Conservation (phyloP, 2,329 filamentous ascomycete genomes). For the Verticillium klebahnii region DNA sequence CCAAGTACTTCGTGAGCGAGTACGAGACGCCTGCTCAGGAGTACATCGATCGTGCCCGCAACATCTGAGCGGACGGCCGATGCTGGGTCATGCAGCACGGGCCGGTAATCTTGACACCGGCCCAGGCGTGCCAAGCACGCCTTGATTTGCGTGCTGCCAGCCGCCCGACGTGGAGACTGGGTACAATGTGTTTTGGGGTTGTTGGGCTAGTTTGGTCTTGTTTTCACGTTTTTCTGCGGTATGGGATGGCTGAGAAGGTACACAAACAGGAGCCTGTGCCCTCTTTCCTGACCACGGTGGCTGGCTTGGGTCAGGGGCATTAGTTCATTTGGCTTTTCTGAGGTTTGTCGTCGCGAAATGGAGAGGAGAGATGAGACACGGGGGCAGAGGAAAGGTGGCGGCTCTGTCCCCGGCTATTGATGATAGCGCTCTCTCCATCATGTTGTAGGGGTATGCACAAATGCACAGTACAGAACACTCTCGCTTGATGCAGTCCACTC, state of each 20-base stretch:
- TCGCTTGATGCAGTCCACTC: background rate
- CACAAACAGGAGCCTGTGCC: background rate
- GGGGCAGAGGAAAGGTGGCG: too few species aligned
- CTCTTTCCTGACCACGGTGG: background rate
- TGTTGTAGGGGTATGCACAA: background rate
- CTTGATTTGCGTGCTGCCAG: background rate
- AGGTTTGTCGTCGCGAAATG: too few species aligned
- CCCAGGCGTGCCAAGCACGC: background rate
- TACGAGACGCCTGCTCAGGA: slow-evolving; percentile 70
- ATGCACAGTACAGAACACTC: background rate
- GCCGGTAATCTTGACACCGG: background rate
- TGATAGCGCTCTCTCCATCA: too few species aligned
- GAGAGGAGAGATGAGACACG: too few species aligned
- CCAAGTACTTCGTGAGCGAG: slow-evolving; percentile 70
- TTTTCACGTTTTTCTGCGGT: background rate
- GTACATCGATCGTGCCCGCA: slow-evolving; percentile 64
- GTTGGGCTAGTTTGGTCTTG: background rate
- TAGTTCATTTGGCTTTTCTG: background rate
- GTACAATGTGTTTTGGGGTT: background rate
- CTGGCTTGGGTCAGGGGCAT: background rate
- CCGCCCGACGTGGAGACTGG: background rate
- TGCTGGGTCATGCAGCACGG: too few species aligned
- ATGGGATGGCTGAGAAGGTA: background rate
- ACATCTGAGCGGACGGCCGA: slow-evolving; percentile 25
- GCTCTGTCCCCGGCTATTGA: too few species aligned